Evolutionary conservation across 805 yeast species (phyloP), one percentile per base, ranked within the genome.

Genomic region (Candida oleophila): DNA sequence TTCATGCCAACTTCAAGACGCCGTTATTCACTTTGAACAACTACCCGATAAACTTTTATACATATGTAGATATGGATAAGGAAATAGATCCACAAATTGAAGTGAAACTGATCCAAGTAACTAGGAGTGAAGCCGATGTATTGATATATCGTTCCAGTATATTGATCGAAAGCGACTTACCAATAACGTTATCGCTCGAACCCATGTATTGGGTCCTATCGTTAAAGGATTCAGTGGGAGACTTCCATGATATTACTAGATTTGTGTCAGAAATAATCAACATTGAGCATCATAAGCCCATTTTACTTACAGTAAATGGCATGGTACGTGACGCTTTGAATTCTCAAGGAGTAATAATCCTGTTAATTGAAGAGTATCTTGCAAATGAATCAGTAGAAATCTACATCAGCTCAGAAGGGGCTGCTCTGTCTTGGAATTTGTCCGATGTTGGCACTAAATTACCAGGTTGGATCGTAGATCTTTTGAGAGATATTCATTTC

Each of bases 141-240:
- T 20, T 36, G 14, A 19, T 16, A 3, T 22, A 44, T 8, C 48
- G 44, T 21, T 42, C 49, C n/a, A 32, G 37, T 3, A 44, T 55
- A 8, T 44, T 20, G 8, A 28, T 57, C 2, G 49, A 49, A 3
- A 49, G 45, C 12, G 49, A 45, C 8, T 45, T 57, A n/a, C 61
- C 65, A 1, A 34, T 63, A 15, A 43, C 47, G 2, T 49, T 58
- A 11, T 38, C 48, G 3, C 38, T 68, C 7, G 57, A 48, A 4
- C 28, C 54, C 5, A 54, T 65, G 12, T 54, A 59, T 39, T 65
- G 69, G 71, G 57, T 61, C 36, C 33, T 68, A 1, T 52, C 56
- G 8, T 39, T 69, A 2, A 48, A 55, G 21, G 65, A 62, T 45
- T 68, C 73, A 51, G 37, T 55, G 4, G 41, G 40, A 2, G 37